Percentiles rank a stretch among this genome's conserved stretches.
Conservation (phyloP, 2,329 filamentous ascomycete genomes). For the Verticillium alfalfae region DNA sequence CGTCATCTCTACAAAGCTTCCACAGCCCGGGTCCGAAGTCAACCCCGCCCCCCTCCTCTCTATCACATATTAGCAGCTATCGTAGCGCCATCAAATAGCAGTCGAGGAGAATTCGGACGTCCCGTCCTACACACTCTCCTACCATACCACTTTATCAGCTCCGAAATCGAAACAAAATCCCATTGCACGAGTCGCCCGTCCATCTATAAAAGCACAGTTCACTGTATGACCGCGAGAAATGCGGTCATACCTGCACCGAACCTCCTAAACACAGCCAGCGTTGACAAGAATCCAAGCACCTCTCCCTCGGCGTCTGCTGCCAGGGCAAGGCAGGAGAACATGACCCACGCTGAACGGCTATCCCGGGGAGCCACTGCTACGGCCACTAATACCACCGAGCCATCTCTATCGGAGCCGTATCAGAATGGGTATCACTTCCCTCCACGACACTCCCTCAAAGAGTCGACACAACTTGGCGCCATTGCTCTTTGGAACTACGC, state of each 20-base stretch:
- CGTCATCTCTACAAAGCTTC: too few relatives aligned
- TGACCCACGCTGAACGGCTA: conserved; percentile 1
- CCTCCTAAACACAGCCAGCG: not conserved
- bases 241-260: not conserved
- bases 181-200: not conserved
- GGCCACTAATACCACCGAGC: conserved; percentile 5
- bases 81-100: too few relatives aligned
- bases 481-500: conserved; percentile 67
- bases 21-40: too few relatives aligned
- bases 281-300: not conserved
- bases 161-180: not conserved
- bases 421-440: conserved; percentile 64
- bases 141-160: too few relatives aligned
- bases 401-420: conserved; percentile 7
- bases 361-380: conserved; percentile 4
- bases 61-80: too few relatives aligned
- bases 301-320: not conserved
- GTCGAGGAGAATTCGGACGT: too few relatives aligned
- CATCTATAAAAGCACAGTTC: not conserved
- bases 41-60: too few relatives aligned
- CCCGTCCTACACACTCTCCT: too few relatives aligned
- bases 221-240: not conserved
- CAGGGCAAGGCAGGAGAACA: not conserved
- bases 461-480: conserved; percentile 52
- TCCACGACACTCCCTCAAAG: conserved; percentile 53